Base-by-base conservation (phyloP, 352 stramenopile genomes). In the Globisporangium paroecandrum region DNA sequence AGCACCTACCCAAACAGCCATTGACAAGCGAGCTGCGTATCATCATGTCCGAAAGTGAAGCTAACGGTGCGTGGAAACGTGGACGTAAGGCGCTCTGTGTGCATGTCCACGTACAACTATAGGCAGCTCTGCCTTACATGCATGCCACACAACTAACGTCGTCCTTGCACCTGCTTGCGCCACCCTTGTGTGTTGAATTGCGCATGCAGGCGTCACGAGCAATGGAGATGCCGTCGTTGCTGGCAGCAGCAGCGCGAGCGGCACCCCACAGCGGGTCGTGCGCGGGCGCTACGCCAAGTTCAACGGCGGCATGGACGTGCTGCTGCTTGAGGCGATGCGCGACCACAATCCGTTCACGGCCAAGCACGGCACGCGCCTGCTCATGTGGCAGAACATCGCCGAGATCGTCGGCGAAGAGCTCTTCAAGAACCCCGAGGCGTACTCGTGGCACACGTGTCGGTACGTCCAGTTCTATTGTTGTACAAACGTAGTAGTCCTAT, bases 371-470 rank as follows among this genome's bases (percentile, higher is more conserved):
- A 93, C 87, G 55, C 82, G 87, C 59, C 83, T 95, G 55, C 80
- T 91, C 29, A 90, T 91, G 81, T 95, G 87, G 87, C 79, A 92
- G 57, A 78, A 80, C 55, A 73, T 95, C 27, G 87, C 87, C 1
- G 76, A 87, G 66, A 76, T 75, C 20, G 74, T 95, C 12, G 83
- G 85, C 38, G 72, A 84, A 36, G 74, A 77, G 60, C 65, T 90
- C 32, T 85, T 83, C 47, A 83, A 93, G 70, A 91, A 93, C 73
- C 73, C 77, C 1, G 70, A 74, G 18, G 81, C 82, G n/a, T 93
- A 83, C 70, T 90, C 83, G 32, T 95, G 87, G 85, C 85, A 95
- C 69, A 93, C 86, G 22, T 95, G 87, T 64, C 79, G 85, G 85
- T 95, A 58, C 36, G 83, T 74, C 5, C 2, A 18, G 2, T 9